These are phyloP conservation scores for Claviceps purpurea DNA, from an alignment of 2,329 filamentous ascomycete species.

Conservation along the genomic window DNA sequence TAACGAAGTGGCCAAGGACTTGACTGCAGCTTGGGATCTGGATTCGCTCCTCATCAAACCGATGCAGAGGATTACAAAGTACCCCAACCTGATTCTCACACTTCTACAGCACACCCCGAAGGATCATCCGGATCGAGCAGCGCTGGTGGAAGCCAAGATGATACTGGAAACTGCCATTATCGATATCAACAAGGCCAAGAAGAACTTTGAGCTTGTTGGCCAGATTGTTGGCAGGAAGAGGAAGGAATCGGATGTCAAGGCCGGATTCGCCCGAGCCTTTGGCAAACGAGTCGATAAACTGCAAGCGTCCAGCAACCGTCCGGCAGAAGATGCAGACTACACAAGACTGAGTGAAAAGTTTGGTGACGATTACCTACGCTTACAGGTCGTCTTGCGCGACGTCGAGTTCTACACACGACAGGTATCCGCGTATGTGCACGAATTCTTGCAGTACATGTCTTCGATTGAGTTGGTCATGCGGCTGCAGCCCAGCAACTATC, in stretches of 20 bases:
- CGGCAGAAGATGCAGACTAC: slow-evolving; percentile 72
- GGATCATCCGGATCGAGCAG: slow-evolving; percentile 69
- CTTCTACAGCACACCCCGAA: slow-evolving; percentile 66
- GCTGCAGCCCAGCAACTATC: slow-evolving; percentile 55
- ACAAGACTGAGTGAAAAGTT: slow-evolving; percentile 73
- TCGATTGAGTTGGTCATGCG: slow-evolving; percentile 76
- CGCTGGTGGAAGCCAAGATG: slow-evolving; percentile 41
- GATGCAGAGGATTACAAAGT: slow-evolving; percentile 87
- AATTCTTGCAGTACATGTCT: slow-evolving; percentile 66
- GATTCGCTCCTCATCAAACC: slow-evolving; percentile 96
- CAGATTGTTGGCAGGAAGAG: slow-evolving; percentile 76
- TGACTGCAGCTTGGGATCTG: slow-evolving; percentile 88
- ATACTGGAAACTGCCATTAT: slow-evolving; percentile 53
- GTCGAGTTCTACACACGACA: slow-evolving; percentile 88
- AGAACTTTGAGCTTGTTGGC: slow-evolving; percentile 82
- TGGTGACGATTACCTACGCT: slow-evolving; percentile 77
- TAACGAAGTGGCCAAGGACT: slow-evolving; percentile 78
- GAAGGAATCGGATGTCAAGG: slow-evolving; percentile 77
- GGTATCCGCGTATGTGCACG: slow-evolving; percentile 63
- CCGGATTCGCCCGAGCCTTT: slow-evolving; percentile 79
- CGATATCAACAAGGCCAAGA: slow-evolving; percentile 91
- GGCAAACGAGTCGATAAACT: slow-evolving; percentile 79
- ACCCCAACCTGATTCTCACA: slow-evolving; percentile 72
- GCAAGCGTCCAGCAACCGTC: slow-evolving; percentile 44
- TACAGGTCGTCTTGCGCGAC: slow-evolving; percentile 86